phyloP scores from a whole-genome alignment of 164 flowering plant species.

The Vitis rotundifolia region DNA sequence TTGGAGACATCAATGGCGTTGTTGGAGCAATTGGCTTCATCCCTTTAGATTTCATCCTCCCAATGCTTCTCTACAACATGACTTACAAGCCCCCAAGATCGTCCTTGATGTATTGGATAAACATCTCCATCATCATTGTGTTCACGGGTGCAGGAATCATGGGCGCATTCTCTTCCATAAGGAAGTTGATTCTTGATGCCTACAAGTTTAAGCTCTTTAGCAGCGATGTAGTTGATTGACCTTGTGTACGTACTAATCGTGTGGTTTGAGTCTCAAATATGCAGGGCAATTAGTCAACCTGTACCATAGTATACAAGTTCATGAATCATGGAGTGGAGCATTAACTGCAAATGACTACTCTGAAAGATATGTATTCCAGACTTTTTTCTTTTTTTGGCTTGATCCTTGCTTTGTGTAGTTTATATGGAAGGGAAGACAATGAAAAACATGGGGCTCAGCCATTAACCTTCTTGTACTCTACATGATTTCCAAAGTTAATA shows the following conservation, averaged over 20 bases:
- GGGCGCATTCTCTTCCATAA: slow-evolving; percentile 81
- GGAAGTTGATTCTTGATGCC: slow-evolving; percentile 84
- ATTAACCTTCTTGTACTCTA: too few relatives aligned
- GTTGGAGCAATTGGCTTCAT: slow-evolving; percentile 95
- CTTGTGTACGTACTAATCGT: background rate
- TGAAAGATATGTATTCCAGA: too few relatives aligned
- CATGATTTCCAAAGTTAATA: too few relatives aligned
- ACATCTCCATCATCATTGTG: slow-evolving; percentile 66
- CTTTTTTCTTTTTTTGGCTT: too few relatives aligned
- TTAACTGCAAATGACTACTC: too few relatives aligned
- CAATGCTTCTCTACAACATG: slow-evolving; percentile 96
- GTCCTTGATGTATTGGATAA: slow-evolving; percentile 59
- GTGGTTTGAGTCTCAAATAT: background rate
- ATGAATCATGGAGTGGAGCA: too few relatives aligned
- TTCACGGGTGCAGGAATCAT: slow-evolving; percentile 74
- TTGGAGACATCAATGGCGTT: slow-evolving; percentile 87
- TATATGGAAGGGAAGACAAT: too few relatives aligned
- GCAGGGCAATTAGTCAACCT: background rate
- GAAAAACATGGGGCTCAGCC: too few relatives aligned
- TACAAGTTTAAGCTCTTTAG: slow-evolving; percentile 81
- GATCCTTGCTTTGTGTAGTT: too few relatives aligned
- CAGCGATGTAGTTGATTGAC: slow-evolving; percentile 57
- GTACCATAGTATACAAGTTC: background rate
- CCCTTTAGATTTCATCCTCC: slow-evolving; percentile 91
- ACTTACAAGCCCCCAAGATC: slow-evolving; percentile 63